Percentiles rank a stretch among this genome's conserved stretches.
phyloP scores from a whole-genome alignment of 1,284 basidiomycete species.

The Sanghuangporus weigelae region DNA sequence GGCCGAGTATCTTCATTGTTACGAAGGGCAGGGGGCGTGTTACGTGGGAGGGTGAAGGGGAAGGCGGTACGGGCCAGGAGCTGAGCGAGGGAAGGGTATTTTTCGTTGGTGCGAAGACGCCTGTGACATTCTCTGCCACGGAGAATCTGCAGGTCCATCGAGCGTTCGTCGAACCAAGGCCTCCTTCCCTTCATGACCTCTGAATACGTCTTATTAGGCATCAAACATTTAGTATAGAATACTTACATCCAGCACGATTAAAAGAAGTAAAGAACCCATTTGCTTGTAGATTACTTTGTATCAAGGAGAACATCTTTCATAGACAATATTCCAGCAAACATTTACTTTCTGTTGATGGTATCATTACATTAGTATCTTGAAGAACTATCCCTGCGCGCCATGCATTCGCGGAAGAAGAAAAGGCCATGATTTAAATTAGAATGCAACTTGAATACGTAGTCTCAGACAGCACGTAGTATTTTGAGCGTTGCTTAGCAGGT shows the following conservation, averaged over 20 bases:
- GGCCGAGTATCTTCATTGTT: slow-evolving; percentile 82
- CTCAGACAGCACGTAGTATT: not conserved
- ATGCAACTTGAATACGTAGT: not conserved
- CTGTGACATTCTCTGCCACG: slow-evolving; percentile 42
- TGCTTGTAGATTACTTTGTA: not conserved
- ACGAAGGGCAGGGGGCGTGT: slow-evolving; percentile 62
- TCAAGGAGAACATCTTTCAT: not conserved
- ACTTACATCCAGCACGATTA: not conserved
- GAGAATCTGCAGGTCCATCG: slow-evolving; percentile 59
- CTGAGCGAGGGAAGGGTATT: slow-evolving; percentile 71
- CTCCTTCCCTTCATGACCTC: slow-evolving; percentile 2
- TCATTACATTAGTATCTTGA: too few species aligned
- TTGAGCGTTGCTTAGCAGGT: not conserved
- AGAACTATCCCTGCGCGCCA: too few species aligned
- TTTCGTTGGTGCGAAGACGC: slow-evolving; percentile 76
- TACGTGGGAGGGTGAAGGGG: slow-evolving; percentile 39
- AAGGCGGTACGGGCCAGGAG: slow-evolving; percentile 36
- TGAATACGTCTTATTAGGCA: not conserved
- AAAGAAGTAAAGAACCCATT: not conserved
- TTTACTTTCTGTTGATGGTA: too few species aligned
- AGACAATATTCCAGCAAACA: not conserved
- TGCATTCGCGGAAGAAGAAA: too few species aligned
- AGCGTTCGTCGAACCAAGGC: slow-evolving; percentile 58
- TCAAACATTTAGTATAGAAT: not conserved
- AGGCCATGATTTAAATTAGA: not conserved